Conservation (phyloP, 2,329 filamentous ascomycete genomes). For the Gyromitra esculenta region DNA sequence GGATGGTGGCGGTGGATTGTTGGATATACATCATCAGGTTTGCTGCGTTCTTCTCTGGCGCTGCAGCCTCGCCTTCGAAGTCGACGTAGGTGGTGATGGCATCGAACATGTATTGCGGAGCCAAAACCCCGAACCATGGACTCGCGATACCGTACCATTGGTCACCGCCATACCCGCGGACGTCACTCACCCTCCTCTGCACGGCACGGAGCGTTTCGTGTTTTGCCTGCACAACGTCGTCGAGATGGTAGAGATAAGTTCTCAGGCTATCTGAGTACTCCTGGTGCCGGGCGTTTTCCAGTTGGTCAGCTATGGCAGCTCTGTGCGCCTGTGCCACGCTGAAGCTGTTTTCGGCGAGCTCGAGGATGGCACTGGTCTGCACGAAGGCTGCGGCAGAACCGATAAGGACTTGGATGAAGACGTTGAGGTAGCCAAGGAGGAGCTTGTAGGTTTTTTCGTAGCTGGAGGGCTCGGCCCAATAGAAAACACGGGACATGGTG, state of each 20-base stretch:
- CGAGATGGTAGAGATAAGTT: conserved; percentile 10
- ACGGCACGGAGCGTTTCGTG: conserved; percentile 10
- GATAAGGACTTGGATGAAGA: conserved; percentile 41
- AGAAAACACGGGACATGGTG: conserved; percentile 44
- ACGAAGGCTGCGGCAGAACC: conserved; percentile 33
- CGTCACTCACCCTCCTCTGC: conserved; percentile 7
- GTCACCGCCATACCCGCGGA: conserved; percentile 2
- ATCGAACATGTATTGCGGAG: conserved; percentile 37
- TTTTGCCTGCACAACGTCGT: not conserved
- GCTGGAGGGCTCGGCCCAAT: conserved; percentile 33
- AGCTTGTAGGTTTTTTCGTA: conserved; percentile 43
- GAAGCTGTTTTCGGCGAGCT: conserved; percentile 28
- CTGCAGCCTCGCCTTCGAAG: conserved; percentile 27
- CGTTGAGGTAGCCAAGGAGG: conserved; percentile 29
- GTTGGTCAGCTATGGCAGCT: not conserved
- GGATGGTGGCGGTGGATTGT: conserved; percentile 20
- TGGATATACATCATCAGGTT: conserved; percentile 44
- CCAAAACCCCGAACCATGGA: conserved; percentile 31
- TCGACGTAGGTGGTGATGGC: conserved; percentile 4
- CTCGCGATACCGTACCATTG: conserved; percentile 32
- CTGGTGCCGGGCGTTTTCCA: not conserved
- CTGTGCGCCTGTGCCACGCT: conserved; percentile 11
- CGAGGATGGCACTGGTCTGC: conserved; percentile 29
- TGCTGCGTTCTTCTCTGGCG: conserved; percentile 32
- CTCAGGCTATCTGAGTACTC: not conserved